Percentiles rank a stretch among this genome's conserved stretches.
phyloP scores from a whole-genome alignment of 257 asterid species.

The Capsicum chinense region DNA sequence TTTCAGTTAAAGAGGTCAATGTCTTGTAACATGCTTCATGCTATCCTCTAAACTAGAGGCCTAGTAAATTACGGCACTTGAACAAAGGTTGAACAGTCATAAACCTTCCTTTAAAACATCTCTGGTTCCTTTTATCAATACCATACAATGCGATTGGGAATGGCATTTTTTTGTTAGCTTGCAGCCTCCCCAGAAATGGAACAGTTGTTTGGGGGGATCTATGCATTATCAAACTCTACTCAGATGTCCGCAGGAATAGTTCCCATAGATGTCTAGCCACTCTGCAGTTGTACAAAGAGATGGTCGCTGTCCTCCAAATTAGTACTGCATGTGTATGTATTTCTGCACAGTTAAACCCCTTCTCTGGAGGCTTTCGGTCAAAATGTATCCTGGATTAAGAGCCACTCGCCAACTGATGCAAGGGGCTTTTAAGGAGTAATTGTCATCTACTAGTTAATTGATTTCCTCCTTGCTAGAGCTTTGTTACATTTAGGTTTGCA shows the following conservation, averaged over 20 bases:
- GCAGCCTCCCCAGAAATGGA: not conserved
- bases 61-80: constrained; percentile 5
- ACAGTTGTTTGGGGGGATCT: constrained; percentile 10
- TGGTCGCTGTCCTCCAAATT: not conserved
- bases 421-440: not conserved
- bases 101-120: not conserved
- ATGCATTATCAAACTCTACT: constrained; percentile 7
- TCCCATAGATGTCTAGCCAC: not conserved
- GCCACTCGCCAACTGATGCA: too few relatives aligned
- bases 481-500: too few relatives aligned
- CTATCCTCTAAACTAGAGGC: not conserved
- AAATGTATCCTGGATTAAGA: not conserved
- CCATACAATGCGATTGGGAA: not conserved
- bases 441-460: too few relatives aligned
- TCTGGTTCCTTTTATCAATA: not conserved
- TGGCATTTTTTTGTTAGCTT: constrained; percentile 10
- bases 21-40: not conserved
- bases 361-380: constrained; percentile 11
- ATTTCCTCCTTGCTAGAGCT: too few relatives aligned
- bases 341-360: not conserved
- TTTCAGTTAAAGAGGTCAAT: not conserved
- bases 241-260: not conserved
- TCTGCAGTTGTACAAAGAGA: not conserved
- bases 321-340: not conserved
- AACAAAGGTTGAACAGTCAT: not conserved